Percentiles rank a stretch among this genome's conserved stretches.
Evolutionary conservation across 805 yeast genomes (phyloP).

Genomic region (Candida incommunis): DNA sequence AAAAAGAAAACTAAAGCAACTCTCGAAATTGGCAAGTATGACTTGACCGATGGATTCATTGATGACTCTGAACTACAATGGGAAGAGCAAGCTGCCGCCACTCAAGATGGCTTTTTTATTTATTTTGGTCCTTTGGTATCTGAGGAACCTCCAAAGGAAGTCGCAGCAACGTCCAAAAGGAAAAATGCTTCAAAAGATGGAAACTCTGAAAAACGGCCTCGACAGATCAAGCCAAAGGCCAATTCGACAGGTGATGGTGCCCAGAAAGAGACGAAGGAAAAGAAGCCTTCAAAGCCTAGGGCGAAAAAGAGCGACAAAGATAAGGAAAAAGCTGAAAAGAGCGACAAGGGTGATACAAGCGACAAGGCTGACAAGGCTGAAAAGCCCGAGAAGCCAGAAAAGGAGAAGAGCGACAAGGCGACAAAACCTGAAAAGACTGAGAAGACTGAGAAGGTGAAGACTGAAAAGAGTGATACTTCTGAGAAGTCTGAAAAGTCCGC

Average conservation of each 20-base stretch:
- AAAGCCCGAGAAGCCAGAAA: neutral
- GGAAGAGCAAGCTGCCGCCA: conserved; percentile 88
- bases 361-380: conserved; percentile 2
- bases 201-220: conserved; percentile 6
- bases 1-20: conserved; percentile 37
- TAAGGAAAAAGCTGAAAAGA: conserved; percentile 26
- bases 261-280: neutral
- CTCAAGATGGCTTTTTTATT: conserved; percentile 91
- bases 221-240: conserved; percentile 8
- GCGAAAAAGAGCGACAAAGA: neutral
- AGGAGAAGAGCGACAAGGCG: neutral
- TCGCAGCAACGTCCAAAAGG: conserved; percentile 4
- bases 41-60: conserved; percentile 85
- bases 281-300: conserved; percentile 2
- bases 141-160: conserved; percentile 9
- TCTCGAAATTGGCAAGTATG: conserved; percentile 76
- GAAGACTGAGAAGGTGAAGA: neutral
- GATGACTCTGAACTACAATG: conserved; percentile 86
- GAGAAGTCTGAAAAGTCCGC: neutral
- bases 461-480: too few species aligned
- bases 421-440: neutral
- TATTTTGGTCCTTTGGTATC: conserved; percentile 81
- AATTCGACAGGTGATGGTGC: neutral
- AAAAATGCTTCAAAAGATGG: conserved; percentile 8
- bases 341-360: neutral